Evolutionary conservation across 192 early-diverging fungal genomes (phyloP).

Genomic region (Linnemannia elongata): DNA sequence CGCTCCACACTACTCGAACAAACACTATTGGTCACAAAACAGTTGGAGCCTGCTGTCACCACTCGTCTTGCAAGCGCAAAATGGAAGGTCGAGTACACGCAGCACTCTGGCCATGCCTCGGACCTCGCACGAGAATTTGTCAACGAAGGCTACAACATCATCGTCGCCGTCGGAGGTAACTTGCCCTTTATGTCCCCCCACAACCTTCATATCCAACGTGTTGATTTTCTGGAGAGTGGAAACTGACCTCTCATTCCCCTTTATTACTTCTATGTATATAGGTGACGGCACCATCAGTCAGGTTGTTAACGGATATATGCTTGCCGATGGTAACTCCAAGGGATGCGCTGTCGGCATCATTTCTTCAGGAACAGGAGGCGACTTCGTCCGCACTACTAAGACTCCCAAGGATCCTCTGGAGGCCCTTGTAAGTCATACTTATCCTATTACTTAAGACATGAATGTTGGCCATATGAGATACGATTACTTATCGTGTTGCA

Average conservation of each 20-base stretch:
- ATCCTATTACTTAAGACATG: background rate
- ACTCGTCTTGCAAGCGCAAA: background rate
- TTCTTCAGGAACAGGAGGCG: conserved; percentile 46
- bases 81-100: conserved; percentile 53
- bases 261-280: background rate
- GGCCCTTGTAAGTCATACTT: conserved; percentile 25
- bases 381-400: conserved; percentile 42
- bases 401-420: conserved; percentile 42
- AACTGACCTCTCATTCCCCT: background rate
- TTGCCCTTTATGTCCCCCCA: background rate
- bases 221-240: no score
- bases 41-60: conserved; percentile 31
- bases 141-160: conserved; percentile 25
- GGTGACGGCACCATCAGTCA: conserved; percentile 54
- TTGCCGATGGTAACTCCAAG: conserved; percentile 25
- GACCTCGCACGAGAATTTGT: conserved; percentile 40
- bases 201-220: no score
- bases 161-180: conserved; percentile 50
- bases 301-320: conserved; percentile 51
- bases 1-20: no score
- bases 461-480: background rate
- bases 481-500: background rate
- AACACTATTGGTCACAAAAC: background rate
- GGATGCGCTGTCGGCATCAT: conserved; percentile 40
- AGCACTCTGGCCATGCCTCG: conserved; percentile 49